Base-by-base conservation (phyloP, 2,329 filamentous ascomycete species). In the Aspergillus sp. region DNA sequence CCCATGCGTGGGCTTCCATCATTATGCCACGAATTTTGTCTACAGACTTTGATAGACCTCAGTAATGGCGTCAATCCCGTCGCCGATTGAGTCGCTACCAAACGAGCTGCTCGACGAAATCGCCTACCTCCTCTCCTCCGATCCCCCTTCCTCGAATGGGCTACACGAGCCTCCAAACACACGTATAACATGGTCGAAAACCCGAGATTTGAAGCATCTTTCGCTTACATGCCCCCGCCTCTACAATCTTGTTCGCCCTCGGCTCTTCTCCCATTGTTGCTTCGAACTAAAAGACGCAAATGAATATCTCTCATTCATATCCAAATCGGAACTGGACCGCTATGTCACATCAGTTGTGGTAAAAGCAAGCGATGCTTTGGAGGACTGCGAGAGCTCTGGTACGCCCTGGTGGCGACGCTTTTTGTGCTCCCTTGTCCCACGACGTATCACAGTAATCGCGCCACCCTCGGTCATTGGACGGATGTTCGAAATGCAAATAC, bases 381-480 rank as follows among this genome's bases (percentile, higher is more conserved):
- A 80, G 33, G 64, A 71, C 33, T 68, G 57, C 8, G 64, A 66
- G 33, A 67, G 73, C 58, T 47, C 11, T n/a, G 20, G 33, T 34
- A 66, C 65, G 54, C 77, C 51, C 70, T 79, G 83, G 65, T 89
- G 84, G 87, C 76, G 76, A 55, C 77, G 76, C 19, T 61, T 89
- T 2, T 83, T 89, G 48, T 70, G 75, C 5, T 69, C 78, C 17
- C 70, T 88, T 33, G 78, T 85, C 60, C 85, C 83, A 7, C 60
- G 77, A 47, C 75, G 79, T 45, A 69, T 89, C 58, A 83, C 82
- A 7, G 74, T 89, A 54, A 71, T 86, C 47, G 86, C 87, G 0
- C 83, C 87, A 6, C 86, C 88, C 0, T 77, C 81, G 4, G 83
- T 85, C 17, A 77, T 92, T 7, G 85, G 86, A 1, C 80, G 80